A percentile compares a stretch with the other conserved stretches of the same genome.
These are phyloP conservation scores for Stagonosporopsis cucurbitacearum DNA, from an alignment of 2,329 filamentous ascomycete species.

Conservation along the genomic window DNA sequence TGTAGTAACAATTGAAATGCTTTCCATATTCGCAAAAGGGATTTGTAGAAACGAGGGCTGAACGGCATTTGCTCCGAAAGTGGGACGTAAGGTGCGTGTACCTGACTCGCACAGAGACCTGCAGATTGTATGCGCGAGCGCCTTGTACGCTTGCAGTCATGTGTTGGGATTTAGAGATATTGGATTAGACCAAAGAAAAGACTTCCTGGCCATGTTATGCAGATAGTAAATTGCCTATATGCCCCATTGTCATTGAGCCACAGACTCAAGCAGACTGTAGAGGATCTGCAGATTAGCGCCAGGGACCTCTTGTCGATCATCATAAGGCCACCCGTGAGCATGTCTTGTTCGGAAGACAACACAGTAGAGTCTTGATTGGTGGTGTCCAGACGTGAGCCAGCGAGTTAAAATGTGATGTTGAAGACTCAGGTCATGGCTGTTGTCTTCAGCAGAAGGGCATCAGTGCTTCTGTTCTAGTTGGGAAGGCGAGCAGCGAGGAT, in stretches of 20 bases:
- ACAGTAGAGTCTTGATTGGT: not conserved
- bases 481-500: not conserved
- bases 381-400: not conserved
- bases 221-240: not conserved
- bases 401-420: not conserved
- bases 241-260: not conserved
- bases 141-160: not conserved
- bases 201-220: not conserved
- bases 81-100: not conserved
- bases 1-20: slow-evolving; percentile 31
- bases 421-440: not conserved
- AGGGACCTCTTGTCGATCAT: not conserved
- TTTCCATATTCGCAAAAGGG: not conserved
- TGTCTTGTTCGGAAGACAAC: not conserved
- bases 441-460: not conserved
- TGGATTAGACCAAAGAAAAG: no score
- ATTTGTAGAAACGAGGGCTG: not conserved
- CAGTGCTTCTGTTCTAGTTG: not conserved
- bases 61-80: not conserved
- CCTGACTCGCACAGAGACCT: not conserved
- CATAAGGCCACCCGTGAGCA: not conserved
- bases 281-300: not conserved
- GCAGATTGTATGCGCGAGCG: not conserved
- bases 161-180: not conserved
- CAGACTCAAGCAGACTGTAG: not conserved